Evolutionary conservation across 257 asterid genomes (phyloP).

Genomic region (Solanum appendiculatum): DNA sequence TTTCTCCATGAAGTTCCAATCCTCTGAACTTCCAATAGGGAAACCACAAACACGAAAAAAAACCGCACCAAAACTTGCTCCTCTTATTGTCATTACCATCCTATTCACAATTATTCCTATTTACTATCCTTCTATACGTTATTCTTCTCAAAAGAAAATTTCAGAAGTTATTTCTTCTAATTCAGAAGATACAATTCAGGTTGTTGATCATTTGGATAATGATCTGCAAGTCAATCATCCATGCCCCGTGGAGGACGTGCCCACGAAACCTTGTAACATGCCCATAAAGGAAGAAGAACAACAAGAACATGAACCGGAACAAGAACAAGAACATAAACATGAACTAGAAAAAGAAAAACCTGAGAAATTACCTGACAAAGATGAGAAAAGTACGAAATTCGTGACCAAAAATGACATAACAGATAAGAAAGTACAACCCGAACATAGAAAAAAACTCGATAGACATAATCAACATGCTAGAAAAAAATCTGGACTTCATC

Average conservation of each 20-base stretch:
- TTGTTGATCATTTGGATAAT: not conserved
- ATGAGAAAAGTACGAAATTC: not conserved
- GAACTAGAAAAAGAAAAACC: not conserved
- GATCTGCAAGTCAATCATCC: not conserved
- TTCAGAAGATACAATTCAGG: not conserved
- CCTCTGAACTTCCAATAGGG: conserved; percentile 35
- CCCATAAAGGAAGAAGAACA: not conserved
- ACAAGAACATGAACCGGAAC: not conserved
- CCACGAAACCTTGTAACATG: not conserved
- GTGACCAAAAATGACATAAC: not conserved
- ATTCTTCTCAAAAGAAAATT: conserved; percentile 12
- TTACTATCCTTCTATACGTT: conserved; percentile 21
- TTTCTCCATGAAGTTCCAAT: conserved; percentile 41
- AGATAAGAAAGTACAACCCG: not conserved
- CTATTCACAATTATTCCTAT: conserved; percentile 42
- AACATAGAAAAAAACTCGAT: not conserved
- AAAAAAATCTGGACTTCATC: conserved; percentile 7
- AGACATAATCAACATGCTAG: conserved; percentile 5
- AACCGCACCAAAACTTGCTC: conserved; percentile 23
- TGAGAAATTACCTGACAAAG: not conserved
- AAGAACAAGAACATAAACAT: not conserved
- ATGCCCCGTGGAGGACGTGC: not conserved
- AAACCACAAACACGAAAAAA: conserved; percentile 40
- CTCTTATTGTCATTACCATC: conserved; percentile 27
- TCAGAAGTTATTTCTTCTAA: conserved; percentile 4